A percentile compares a stretch with the other conserved stretches of the same genome.
These are phyloP conservation scores for Trichocladium uniseriatum DNA, from an alignment of 495 filamentous ascomycete genomes.

Conservation along the genomic window DNA sequence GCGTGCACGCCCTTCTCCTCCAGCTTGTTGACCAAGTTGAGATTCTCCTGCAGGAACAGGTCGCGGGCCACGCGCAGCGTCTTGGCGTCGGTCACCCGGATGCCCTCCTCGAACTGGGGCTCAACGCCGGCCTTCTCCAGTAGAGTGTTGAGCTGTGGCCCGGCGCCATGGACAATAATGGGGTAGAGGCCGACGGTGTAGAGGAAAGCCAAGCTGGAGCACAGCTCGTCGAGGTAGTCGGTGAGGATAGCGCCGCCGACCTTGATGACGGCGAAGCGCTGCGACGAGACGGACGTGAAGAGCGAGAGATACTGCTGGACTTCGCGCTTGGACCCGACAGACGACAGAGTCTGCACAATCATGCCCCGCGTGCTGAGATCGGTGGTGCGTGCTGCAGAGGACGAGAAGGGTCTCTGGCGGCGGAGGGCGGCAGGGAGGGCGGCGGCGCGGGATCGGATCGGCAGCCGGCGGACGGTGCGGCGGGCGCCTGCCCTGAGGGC, in stretches of 20 bases:
- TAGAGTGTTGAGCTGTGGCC: constrained; percentile 91
- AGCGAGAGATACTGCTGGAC: constrained; percentile 97
- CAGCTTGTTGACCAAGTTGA: constrained; percentile 87
- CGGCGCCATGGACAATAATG: constrained; percentile 92
- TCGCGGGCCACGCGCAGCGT: constrained; percentile 83
- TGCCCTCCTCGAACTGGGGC: constrained; percentile 93
- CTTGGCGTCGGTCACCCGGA: constrained; percentile 91
- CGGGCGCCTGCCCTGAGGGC: constrained; percentile 38
- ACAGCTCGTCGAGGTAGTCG: constrained; percentile 84
- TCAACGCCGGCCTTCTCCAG: constrained; percentile 88
- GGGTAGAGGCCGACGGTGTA: constrained; percentile 94
- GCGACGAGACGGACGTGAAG: constrained; percentile 92
- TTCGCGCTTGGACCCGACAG: constrained; percentile 93
- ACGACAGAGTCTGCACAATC: constrained; percentile 88
- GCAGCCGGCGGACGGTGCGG: constrained; percentile 30
- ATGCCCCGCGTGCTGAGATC: constrained; percentile 66
- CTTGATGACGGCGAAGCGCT: constrained; percentile 98
- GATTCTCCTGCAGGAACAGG: constrained; percentile 90
- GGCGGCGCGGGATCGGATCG: constrained; percentile 20
- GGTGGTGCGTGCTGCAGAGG: constrained; percentile 30
- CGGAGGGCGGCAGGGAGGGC: constrained; percentile 19
- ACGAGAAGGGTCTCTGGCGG: constrained; percentile 23
- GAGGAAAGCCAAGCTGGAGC: constrained; percentile 79
- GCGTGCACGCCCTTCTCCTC: constrained; percentile 87
- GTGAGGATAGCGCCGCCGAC: constrained; percentile 96